Conservation (phyloP, 805 yeast species). For the Schwanniomyces yamadae region DNA sequence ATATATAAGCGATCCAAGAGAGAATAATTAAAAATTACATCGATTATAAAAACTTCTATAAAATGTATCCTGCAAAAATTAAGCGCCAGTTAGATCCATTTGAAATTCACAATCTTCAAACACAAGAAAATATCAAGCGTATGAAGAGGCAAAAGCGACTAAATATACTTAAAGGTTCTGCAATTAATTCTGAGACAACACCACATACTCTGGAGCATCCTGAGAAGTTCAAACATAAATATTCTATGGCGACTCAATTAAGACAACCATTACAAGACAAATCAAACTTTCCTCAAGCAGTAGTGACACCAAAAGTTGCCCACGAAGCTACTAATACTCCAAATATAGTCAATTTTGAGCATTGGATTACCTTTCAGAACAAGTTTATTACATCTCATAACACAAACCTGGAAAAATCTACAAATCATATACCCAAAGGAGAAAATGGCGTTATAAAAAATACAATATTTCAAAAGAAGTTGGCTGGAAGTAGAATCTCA, state of each 20-base stretch:
- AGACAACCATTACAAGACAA: background rate
- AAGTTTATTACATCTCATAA: background rate
- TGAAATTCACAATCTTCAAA: slow-evolving; percentile 6
- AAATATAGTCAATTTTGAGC: background rate
- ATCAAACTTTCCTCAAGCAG: background rate
- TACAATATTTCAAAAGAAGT: background rate
- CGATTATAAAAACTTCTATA: no score
- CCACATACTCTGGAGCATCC: background rate
- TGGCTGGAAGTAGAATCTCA: background rate
- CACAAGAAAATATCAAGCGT: slow-evolving; percentile 8
- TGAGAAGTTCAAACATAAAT: background rate
- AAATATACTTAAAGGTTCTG: slow-evolving; percentile 4
- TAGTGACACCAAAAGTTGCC: background rate
- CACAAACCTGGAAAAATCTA: background rate
- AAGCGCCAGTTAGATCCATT: slow-evolving; percentile 11
- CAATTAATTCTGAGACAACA: background rate
- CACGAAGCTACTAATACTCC: background rate
- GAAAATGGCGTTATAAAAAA: background rate
- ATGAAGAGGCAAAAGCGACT: slow-evolving; percentile 8
- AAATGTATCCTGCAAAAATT: no score
- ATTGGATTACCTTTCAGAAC: background rate
- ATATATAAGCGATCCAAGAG: no score
- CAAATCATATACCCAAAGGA: background rate
- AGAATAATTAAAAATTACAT: no score
- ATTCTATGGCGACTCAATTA: background rate